phyloP scores from a whole-genome alignment of 2,329 filamentous ascomycete species.

The Cadophora malorum region DNA sequence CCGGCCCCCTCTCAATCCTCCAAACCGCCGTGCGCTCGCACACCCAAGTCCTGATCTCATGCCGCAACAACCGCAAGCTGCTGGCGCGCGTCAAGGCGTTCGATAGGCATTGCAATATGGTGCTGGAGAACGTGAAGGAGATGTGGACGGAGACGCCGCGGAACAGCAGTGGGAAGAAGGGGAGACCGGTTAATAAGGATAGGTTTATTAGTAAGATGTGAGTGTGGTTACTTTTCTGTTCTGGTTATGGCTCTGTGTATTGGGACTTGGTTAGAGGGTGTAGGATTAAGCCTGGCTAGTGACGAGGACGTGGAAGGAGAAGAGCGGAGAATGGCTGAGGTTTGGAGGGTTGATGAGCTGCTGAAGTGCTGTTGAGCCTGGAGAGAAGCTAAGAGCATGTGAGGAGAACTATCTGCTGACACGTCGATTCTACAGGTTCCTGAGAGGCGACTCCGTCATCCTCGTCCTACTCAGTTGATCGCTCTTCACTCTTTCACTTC shows the following conservation, averaged over 20 bases:
- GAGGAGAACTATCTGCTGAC: conserved; percentile 17
- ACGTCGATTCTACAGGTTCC: conserved; percentile 40
- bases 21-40: conserved; percentile 96
- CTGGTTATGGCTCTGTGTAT: too few relatives aligned
- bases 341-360: background rate
- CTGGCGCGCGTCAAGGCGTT: conserved; percentile 98
- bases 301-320: background rate
- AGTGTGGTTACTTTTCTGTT: conserved; percentile 48
- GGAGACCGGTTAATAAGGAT: conserved; percentile 94
- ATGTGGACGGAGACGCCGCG: conserved; percentile 98
- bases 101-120: conserved; percentile 99
- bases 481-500: conserved; percentile 23
- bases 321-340: conserved; percentile 19
- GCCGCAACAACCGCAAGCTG: conserved; percentile 97
- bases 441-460: conserved; percentile 48
- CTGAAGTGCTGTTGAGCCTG: too few relatives aligned
- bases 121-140: conserved; percentile 95
- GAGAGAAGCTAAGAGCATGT: too few relatives aligned
- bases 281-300: too few relatives aligned
- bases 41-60: conserved; percentile 94
- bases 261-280: too few relatives aligned
- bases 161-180: conserved; percentile 84
- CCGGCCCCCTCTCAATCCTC: conserved; percentile 87
- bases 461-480: conserved; percentile 46
- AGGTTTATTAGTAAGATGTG: conserved; percentile 98